Conservation (phyloP, 1,284 basidiomycete species). For the Neonothopanus nambi region DNA sequence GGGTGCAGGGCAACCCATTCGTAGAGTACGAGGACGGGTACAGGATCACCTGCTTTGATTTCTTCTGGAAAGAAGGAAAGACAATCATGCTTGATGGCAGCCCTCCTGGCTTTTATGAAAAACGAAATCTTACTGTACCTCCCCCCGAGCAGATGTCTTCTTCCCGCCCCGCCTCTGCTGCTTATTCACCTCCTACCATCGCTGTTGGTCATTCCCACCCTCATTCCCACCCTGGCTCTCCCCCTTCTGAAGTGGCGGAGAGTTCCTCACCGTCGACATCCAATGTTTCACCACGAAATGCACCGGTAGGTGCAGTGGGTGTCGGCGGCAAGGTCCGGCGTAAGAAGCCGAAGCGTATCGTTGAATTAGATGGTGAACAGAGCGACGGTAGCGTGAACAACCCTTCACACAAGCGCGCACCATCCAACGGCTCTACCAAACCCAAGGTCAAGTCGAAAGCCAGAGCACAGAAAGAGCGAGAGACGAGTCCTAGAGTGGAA, state of each 20-base stretch:
- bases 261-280: constrained; percentile 34
- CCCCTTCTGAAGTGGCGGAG: constrained; percentile 16
- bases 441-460: constrained; percentile 17
- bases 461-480: constrained; percentile 19
- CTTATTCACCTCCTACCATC: constrained; percentile 60
- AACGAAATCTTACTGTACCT: constrained; percentile 52
- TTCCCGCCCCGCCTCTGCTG: constrained; percentile 46
- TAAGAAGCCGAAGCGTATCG: constrained; percentile 69
- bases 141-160: constrained; percentile 54
- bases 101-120: constrained; percentile 76
- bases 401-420: constrained; percentile 30
- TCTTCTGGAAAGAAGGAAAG: constrained; percentile 82
- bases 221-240: constrained; percentile 29
- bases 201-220: constrained; percentile 47
- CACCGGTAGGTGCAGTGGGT: constrained; percentile 40
- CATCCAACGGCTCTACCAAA: constrained; percentile 31
- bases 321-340: constrained; percentile 45
- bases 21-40: constrained; percentile 71
- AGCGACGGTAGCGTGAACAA: constrained; percentile 30
- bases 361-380: constrained; percentile 56
- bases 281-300: constrained; percentile 43
- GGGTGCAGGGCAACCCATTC: constrained; percentile 82
- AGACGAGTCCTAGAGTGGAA: constrained; percentile 12
- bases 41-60: constrained; percentile 76
- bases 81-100: constrained; percentile 74